A percentile compares a stretch with the other conserved stretches of the same genome.
These are phyloP conservation scores for Helicostylum pulchrum DNA, from an alignment of 192 early-diverging fungal species.

Conservation along the genomic window DNA sequence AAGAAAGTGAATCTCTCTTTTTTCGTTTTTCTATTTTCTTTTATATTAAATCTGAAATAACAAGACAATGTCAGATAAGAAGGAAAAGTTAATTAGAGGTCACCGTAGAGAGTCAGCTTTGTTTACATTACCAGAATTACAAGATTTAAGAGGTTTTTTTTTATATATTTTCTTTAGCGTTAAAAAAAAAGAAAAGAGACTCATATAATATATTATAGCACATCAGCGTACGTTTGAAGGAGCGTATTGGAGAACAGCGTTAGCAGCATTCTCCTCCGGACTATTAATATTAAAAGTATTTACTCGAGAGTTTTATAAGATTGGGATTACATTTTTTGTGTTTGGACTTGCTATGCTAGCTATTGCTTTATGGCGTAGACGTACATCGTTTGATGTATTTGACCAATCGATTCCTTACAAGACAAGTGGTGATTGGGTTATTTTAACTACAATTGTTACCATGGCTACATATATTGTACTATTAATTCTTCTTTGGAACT, in stretches of 20 bases:
- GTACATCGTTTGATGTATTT: conserved; percentile 51
- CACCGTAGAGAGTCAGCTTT: conserved; percentile 44
- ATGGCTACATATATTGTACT: conserved; percentile 42
- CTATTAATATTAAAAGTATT: conserved; percentile 54
- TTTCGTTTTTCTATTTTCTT: too few relatives aligned
- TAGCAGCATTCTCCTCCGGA: conserved; percentile 51
- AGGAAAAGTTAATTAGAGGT: conserved; percentile 41
- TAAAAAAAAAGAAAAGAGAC: too few relatives aligned
- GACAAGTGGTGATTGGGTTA: conserved; percentile 53
- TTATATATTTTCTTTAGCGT: neutral
- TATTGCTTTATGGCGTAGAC: conserved; percentile 45
- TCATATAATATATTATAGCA: conserved; percentile 30
- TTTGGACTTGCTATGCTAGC: conserved; percentile 48
- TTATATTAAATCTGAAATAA: neutral
- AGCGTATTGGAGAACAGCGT: conserved; percentile 56
- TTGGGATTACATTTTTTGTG: conserved; percentile 54
- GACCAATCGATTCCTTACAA: conserved; percentile 49
- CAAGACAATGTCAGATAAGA: neutral
- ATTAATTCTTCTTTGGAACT: conserved; percentile 36
- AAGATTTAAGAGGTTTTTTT: conserved; percentile 46
- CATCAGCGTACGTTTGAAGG: conserved; percentile 60
- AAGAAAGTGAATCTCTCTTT: too few relatives aligned
- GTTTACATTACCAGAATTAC: conserved; percentile 46
- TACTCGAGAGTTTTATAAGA: conserved; percentile 50
- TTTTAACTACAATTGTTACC: conserved; percentile 44